Evolutionary conservation across 192 early-diverging fungal species (phyloP), one percentile per base, ranked within the genome.

Genomic region (Coemansia sp.): DNA sequence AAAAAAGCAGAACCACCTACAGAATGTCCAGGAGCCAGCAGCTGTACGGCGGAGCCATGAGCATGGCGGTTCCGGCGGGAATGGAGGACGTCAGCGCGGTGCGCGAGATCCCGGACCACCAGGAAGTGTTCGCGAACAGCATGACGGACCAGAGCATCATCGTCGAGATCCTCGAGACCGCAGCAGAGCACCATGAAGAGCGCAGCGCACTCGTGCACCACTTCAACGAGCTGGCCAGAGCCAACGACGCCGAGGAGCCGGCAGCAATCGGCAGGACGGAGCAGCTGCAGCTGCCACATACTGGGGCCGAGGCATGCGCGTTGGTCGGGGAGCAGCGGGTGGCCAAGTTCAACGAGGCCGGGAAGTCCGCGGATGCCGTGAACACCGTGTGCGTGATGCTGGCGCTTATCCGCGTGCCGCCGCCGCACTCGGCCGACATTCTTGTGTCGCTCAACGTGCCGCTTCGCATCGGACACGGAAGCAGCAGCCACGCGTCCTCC

Each of bases 51-150:
- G 91, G 91, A 11, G 90, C 88, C 15, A 89, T 94, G 32, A 74
- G 75, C 42, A 84, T 88, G 61, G 69, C 64, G 12, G 70, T 93
- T 11, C 91, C 92, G 12, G 42, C 42, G 39, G 62, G 70, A 11
- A 89, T 91, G 69, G 65, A 59, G 0, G 89, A 92, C 64, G 84
- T 85, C 56, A 95, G 94, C 68, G 60, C 85, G n/a, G 68, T 96
- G 13, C 90, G 95, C 38, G 72, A 92, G 50, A 86, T 98, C 0
- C 94, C 95, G 0, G 91, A 93, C 79, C 90, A 95, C 75, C 95
- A 98, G 77, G 95, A 98, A 69, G 95, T 96, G 7, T 98, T 92
- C 77, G 88, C 90, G 9, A 83, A 91, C 61, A 73, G 74, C 26
- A 76, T 64, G 7, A 89, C 85, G 6, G 89, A 94, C 68, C 89